Conservation (phyloP, 2,329 filamentous ascomycete species). For the Aplosporella prunicola region DNA sequence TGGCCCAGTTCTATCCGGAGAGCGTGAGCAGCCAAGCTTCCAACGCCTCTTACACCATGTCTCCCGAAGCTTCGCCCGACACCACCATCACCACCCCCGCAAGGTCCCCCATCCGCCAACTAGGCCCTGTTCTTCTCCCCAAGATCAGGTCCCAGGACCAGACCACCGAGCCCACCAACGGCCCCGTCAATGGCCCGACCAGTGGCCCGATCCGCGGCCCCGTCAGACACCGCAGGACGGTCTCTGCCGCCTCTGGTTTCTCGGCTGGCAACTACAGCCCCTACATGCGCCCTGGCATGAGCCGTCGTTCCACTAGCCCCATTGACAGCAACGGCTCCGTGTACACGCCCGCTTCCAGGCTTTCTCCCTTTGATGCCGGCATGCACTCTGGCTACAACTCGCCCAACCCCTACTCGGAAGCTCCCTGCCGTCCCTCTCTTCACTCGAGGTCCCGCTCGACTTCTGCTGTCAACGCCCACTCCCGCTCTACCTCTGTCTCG, state of each 20-base stretch:
- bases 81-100: slow-evolving; percentile 58
- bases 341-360: slow-evolving; percentile 33
- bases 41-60: slow-evolving; percentile 55
- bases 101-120: slow-evolving; percentile 63
- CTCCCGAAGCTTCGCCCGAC: slow-evolving; percentile 60
- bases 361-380: slow-evolving; percentile 30
- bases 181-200: slow-evolving; percentile 27
- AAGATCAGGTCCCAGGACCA: slow-evolving; percentile 83
- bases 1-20: slow-evolving; percentile 27
- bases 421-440: slow-evolving; percentile 26
- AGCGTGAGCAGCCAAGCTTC: slow-evolving; percentile 38
- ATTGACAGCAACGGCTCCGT: slow-evolving; percentile 33
- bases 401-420: slow-evolving; percentile 44
- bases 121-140: slow-evolving; percentile 71
- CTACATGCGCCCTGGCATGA: slow-evolving; percentile 39
- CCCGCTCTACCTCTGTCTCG: slow-evolving; percentile 55
- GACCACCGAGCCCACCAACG: slow-evolving; percentile 52
- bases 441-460: slow-evolving; percentile 33
- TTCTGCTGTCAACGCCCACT: slow-evolving; percentile 30
- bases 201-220: slow-evolving; percentile 32
- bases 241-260: slow-evolving; percentile 44
- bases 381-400: slow-evolving; percentile 49
- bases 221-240: slow-evolving; percentile 48
- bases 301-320: slow-evolving; percentile 38
- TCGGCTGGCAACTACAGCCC: slow-evolving; percentile 35